A percentile compares a stretch with the other conserved stretches of the same genome.
Evolutionary conservation across 257 asterid genomes (phyloP).

Genomic region (Salvia miltiorrhiza): DNA sequence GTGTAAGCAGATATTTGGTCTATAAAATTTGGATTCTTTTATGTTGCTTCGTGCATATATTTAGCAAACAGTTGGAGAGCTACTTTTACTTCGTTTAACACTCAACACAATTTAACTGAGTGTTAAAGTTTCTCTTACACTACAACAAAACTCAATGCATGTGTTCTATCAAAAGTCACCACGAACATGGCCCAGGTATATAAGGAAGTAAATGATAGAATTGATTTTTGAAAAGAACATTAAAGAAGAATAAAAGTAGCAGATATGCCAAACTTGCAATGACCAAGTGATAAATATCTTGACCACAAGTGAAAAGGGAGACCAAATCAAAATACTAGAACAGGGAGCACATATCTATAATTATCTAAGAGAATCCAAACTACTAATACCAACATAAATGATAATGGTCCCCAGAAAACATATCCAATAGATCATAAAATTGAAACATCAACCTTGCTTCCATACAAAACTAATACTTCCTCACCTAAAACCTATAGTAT

Average conservation of each 20-base stretch:
- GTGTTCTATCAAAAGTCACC: background rate
- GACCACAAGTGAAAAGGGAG: too few relatives aligned
- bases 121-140: too few relatives aligned
- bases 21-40: too few relatives aligned
- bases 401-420: slow-evolving; percentile 15
- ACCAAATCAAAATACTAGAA: background rate
- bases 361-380: slow-evolving; percentile 7
- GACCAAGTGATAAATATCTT: too few relatives aligned
- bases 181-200: background rate
- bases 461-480: background rate
- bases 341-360: background rate
- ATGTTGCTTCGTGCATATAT: background rate
- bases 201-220: background rate
- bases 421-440: slow-evolving; percentile 7
- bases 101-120: too few relatives aligned
- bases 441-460: background rate
- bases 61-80: too few relatives aligned
- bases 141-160: too few relatives aligned
- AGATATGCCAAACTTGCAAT: too few relatives aligned
- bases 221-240: background rate
- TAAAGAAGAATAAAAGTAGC: background rate
- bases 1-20: background rate
- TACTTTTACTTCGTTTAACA: too few relatives aligned
- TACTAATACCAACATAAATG: slow-evolving; percentile 2
- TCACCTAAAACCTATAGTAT: background rate